Conservation (phyloP, 192 early-diverging fungal genomes). For the Coemansia sp. region DNA sequence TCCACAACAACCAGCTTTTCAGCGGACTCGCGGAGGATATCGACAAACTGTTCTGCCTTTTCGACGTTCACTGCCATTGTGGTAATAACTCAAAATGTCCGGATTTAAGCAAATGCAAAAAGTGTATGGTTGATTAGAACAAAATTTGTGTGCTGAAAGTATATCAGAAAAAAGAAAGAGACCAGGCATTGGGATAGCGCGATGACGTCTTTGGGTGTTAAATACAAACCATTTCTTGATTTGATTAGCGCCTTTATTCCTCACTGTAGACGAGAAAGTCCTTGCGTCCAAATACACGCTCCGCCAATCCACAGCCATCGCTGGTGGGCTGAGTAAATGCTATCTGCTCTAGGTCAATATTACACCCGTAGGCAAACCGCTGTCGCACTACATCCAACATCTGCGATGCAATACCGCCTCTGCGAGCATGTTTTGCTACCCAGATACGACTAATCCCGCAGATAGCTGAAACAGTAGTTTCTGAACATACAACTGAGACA, state of each 20-base stretch:
- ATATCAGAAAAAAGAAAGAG: neutral
- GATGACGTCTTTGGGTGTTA: conserved; percentile 1
- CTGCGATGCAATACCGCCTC: conserved; percentile 41
- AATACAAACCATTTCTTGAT: neutral
- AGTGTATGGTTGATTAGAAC: neutral
- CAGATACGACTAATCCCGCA: conserved; percentile 62
- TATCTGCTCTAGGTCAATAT: conserved; percentile 18
- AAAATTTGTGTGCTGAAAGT: neutral
- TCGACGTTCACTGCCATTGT: conserved; percentile 46
- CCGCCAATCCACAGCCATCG: conserved; percentile 51
- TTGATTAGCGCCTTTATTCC: conserved; percentile 12
- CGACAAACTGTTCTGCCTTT: conserved; percentile 41
- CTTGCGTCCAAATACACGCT: conserved; percentile 40
- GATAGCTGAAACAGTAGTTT: conserved; percentile 10
- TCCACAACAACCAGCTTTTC: conserved; percentile 50
- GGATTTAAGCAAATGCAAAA: conserved; percentile 3
- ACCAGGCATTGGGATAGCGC: neutral
- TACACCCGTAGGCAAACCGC: conserved; percentile 52
- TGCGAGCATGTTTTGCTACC: conserved; percentile 51
- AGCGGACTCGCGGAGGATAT: conserved; percentile 41
- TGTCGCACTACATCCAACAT: conserved; percentile 43
- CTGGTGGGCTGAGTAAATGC: conserved; percentile 60
- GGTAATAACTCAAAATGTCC: neutral
- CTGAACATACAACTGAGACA: conserved; percentile 1
- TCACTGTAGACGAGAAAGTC: conserved; percentile 59